Conservation (phyloP, 192 early-diverging fungal genomes). For the Backusella australiensis region DNA sequence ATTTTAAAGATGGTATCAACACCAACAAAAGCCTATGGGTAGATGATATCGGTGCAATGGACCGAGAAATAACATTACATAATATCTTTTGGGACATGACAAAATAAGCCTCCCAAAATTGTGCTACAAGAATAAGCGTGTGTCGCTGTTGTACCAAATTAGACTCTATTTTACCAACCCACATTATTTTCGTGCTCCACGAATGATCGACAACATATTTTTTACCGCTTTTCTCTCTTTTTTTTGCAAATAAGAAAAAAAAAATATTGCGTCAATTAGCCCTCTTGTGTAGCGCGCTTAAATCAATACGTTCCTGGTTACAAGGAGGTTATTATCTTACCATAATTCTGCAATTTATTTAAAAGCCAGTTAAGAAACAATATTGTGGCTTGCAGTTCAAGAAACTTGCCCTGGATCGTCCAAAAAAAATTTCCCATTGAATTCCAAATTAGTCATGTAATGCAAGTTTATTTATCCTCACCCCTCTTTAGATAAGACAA, state of each 20-base stretch:
- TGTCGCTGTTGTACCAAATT: neutral
- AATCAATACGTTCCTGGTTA: neutral
- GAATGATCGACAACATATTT: neutral
- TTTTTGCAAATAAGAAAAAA: neutral
- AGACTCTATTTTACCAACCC: neutral
- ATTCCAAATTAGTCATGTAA: neutral
- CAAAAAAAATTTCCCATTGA: neutral
- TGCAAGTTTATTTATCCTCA: neutral
- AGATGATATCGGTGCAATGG: neutral
- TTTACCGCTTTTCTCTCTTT: neutral
- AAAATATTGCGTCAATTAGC: neutral
- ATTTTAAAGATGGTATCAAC: neutral
- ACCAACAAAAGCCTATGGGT: neutral
- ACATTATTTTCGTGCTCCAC: neutral
- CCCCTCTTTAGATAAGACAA: neutral
- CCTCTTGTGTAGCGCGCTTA: neutral
- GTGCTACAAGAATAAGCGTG: neutral
- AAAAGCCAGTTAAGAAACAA: neutral
- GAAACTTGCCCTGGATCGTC: neutral
- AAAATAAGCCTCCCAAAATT: neutral
- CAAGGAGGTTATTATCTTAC: neutral
- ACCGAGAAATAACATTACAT: neutral
- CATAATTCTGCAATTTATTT: neutral
- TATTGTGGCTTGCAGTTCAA: neutral
- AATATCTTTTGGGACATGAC: neutral